These are phyloP conservation scores for Mariannaea sp. DNA, from an alignment of 2,329 filamentous ascomycete genomes.

Conservation along the genomic window DNA sequence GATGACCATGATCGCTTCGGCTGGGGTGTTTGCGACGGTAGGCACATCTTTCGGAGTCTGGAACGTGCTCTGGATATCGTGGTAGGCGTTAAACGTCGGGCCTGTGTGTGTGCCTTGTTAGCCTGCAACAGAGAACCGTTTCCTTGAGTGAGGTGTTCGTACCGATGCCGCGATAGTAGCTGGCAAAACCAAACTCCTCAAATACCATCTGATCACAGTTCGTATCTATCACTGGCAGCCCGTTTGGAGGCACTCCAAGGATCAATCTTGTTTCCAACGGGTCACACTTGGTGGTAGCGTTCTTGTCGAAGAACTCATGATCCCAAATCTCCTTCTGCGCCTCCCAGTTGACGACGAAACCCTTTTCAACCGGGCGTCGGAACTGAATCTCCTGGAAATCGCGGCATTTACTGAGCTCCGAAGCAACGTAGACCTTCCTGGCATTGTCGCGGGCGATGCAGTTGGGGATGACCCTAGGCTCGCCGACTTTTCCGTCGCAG, in stretches of 20 bases:
- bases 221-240: constrained; percentile 77
- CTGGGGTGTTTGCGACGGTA: constrained; percentile 54
- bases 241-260: constrained; percentile 84
- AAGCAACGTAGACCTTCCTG: constrained; percentile 77
- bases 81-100: constrained; percentile 79
- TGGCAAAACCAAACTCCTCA: constrained; percentile 92
- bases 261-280: constrained; percentile 82
- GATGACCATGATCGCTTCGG: constrained; percentile 84
- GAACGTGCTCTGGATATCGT: constrained; percentile 73
- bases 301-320: constrained; percentile 76
- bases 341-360: constrained; percentile 96
- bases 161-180: constrained; percentile 80
- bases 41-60: constrained; percentile 59
- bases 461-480: constrained; percentile 81
- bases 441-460: constrained; percentile 84
- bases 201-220: constrained; percentile 97
- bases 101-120: constrained; percentile 54
- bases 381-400: constrained; percentile 92
- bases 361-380: constrained; percentile 88
- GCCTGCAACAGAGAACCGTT: not conserved
- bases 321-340: constrained; percentile 96
- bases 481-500: constrained; percentile 49
- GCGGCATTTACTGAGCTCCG: constrained; percentile 76
- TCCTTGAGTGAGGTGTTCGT: constrained; percentile 26
- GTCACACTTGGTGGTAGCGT: constrained; percentile 70